Conservation (phyloP, 257 asterid genomes). For the Osmanthus fragrans region DNA sequence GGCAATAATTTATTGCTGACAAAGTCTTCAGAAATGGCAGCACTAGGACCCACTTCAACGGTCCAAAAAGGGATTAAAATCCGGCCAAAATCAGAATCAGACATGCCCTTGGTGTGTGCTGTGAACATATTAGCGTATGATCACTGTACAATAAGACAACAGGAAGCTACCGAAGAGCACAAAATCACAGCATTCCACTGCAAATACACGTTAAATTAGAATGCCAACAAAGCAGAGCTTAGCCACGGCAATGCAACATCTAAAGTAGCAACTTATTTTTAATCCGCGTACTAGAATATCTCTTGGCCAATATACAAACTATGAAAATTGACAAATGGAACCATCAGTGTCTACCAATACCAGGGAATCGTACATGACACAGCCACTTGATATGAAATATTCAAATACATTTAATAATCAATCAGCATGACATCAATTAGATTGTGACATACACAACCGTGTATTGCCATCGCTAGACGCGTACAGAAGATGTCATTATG, state of each 20-base stretch:
- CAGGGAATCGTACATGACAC: too few species aligned
- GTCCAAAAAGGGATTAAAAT: too few species aligned
- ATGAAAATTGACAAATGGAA: too few species aligned
- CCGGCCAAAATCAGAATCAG: too few species aligned
- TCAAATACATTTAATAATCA: too few species aligned
- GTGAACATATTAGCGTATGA: background rate
- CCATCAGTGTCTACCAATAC: too few species aligned
- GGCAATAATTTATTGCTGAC: too few species aligned
- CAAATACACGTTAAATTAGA: background rate
- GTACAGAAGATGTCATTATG: background rate
- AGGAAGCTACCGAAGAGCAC: background rate
- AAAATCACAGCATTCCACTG: background rate
- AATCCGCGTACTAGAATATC: background rate
- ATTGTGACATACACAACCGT: background rate
- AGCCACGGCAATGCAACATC: background rate
- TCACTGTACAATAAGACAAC: background rate
- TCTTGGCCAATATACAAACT: background rate
- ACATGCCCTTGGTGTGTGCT: conserved; percentile 1
- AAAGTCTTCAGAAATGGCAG: too few species aligned
- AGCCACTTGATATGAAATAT: too few species aligned
- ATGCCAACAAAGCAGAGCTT: background rate
- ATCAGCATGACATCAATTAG: too few species aligned
- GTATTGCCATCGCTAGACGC: background rate
- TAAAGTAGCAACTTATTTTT: background rate
- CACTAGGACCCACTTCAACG: too few species aligned